Evolutionary conservation across 805 yeast genomes (phyloP).

Genomic region (Huiozyma naganishii): DNA sequence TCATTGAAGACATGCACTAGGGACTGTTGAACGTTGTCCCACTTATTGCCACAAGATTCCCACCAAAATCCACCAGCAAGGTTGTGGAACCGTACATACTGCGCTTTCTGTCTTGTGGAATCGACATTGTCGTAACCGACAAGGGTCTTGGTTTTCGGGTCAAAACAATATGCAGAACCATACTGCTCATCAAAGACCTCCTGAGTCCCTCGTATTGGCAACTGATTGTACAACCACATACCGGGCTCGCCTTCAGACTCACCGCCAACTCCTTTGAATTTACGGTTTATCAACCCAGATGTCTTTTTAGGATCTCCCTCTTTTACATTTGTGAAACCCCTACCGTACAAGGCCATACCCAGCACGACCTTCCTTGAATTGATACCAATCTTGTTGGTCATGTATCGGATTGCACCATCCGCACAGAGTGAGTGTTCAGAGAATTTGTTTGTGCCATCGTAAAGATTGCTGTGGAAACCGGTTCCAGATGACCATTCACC

Average conservation of each 20-base stretch:
- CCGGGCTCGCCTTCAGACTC: constrained; percentile 39
- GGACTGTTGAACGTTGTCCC: constrained; percentile 27
- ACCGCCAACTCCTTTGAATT: constrained; percentile 35
- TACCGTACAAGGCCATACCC: constrained; percentile 87
- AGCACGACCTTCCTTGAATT: constrained; percentile 44
- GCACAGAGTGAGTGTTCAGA: constrained; percentile 32
- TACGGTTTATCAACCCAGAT: constrained; percentile 23
- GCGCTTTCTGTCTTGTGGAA: constrained; percentile 46
- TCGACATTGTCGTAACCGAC: constrained; percentile 58
- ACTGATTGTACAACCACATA: constrained; percentile 42
- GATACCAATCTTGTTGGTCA: constrained; percentile 33
- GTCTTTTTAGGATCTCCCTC: constrained; percentile 20
- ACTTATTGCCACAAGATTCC: constrained; percentile 77
- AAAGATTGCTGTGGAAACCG: constrained; percentile 64
- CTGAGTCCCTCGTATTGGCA: constrained; percentile 35
- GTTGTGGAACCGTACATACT: constrained; percentile 35
- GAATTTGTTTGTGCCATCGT: constrained; percentile 20
- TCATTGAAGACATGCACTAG: constrained; percentile 30
- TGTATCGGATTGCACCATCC: constrained; percentile 36
- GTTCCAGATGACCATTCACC: constrained; percentile 64
- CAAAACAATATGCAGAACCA: constrained; percentile 47
- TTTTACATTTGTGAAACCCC: constrained; percentile 36
- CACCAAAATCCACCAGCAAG: constrained; percentile 91
- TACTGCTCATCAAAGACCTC: constrained; percentile 44
- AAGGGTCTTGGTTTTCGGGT: constrained; percentile 28